phyloP scores from a whole-genome alignment of 345 rosid species.

The Melaleuca alternifolia region DNA sequence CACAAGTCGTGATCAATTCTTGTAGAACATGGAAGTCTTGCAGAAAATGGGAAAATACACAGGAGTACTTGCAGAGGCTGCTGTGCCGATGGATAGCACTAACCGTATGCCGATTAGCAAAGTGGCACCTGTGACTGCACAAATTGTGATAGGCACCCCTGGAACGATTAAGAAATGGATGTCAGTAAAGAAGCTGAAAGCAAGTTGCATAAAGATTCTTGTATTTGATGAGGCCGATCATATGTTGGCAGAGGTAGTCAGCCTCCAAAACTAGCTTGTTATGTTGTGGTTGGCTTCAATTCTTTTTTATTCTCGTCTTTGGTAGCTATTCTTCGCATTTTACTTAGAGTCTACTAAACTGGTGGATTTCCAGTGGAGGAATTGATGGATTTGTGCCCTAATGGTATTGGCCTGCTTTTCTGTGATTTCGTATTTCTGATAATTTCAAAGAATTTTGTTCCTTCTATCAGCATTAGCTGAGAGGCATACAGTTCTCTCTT shows the following conservation, averaged over 20 bases:
- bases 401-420: background rate
- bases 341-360: background rate
- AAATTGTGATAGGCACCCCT: constrained; percentile 93
- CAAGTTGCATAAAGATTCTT: constrained; percentile 49
- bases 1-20: background rate
- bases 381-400: background rate
- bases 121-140: constrained; percentile 43
- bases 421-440: background rate
- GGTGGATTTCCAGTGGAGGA: background rate
- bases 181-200: constrained; percentile 47
- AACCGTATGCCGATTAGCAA: constrained; percentile 18
- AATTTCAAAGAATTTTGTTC: background rate
- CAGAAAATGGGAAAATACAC: constrained; percentile 87
- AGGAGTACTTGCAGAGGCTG: constrained; percentile 62
- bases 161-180: constrained; percentile 84
- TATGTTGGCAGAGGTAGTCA: constrained; percentile 76
- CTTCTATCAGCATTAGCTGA: background rate
- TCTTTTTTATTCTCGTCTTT: background rate
- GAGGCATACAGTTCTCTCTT: background rate
- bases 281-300: background rate
- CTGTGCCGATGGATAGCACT: constrained; percentile 52
- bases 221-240: constrained; percentile 99
- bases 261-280: background rate
- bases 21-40: constrained; percentile 86
- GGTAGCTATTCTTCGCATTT: background rate